Conservation (phyloP, 768 basidiomycete genomes). For the Phlebiopsis flavidoalba region DNA sequence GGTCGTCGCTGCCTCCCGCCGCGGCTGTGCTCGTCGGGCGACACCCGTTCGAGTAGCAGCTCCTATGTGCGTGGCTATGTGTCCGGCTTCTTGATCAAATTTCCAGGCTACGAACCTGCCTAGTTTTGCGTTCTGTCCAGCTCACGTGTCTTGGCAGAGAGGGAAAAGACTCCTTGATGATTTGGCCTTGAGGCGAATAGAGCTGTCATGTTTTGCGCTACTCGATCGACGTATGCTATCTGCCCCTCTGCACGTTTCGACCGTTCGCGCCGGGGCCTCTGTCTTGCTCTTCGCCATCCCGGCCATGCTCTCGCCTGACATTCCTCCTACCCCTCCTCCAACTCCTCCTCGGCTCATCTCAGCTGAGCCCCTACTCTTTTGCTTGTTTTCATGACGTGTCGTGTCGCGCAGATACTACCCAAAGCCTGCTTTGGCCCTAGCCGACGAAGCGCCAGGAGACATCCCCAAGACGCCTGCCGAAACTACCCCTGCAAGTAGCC, state of each 20-base stretch:
- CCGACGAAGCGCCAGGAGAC: neutral
- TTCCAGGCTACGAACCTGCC: neutral
- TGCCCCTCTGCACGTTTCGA: neutral
- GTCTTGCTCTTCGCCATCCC: neutral
- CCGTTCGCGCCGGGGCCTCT: neutral
- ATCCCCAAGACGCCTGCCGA: neutral
- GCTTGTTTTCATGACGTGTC: neutral
- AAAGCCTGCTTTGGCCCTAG: neutral
- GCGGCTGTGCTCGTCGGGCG: neutral
- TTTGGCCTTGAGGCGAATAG: slow-evolving; percentile 16
- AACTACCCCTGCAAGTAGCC: neutral
- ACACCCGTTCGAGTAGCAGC: neutral
- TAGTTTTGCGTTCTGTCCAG: slow-evolving; percentile 3
- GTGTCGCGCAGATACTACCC: neutral
- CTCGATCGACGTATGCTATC: neutral
- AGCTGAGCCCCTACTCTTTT: neutral
- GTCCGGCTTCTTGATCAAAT: slow-evolving; percentile 2
- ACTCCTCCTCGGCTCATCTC: neutral
- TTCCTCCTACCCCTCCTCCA: neutral
- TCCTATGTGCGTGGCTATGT: neutral
- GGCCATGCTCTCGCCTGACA: neutral
- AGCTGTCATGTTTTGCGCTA: neutral
- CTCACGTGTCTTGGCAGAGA: slow-evolving; percentile 8
- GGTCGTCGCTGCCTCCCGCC: neutral
- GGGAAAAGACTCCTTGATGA: slow-evolving; percentile 2